Base-by-base conservation (phyloP, 192 early-diverging fungal species). In the Podila horticola region DNA sequence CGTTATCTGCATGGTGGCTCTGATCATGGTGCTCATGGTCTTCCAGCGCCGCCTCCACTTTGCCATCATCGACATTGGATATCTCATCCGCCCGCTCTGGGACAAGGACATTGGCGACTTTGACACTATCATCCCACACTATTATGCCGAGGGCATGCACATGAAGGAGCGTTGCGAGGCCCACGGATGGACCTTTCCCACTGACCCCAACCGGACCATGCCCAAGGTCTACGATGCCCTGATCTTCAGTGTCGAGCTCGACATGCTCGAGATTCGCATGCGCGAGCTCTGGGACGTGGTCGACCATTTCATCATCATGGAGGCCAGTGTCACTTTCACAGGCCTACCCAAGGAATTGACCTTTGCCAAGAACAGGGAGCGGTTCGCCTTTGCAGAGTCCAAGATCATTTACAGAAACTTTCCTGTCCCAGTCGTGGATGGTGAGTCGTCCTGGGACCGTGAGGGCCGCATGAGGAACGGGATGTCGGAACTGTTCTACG, bases 181-280 rank as follows among this genome's bases (percentile, higher is more conserved):
- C 4, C 86, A 91, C 62, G 86, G 86, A 19, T 91, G 91, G 91
- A 74, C 57, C 13, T 50, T 67, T 28, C 26, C 22, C 12, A 57
- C 30, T 2, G 57, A 55, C 20, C 19, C 28, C 33, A 24, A 10
- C 52, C 19, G 10, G 4, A 58, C 59, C 7, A 15, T 7, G 28
- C 68, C 69, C 9, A 79, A 75, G 22, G 83, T 92, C 3, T 85
- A 79, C n/a, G 91, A 91, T 61, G 90, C 90, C 19, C 79, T 89
- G 15, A 74, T 91, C 22, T 91, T 92, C 66, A 90, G 87, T 67
- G 83, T 89, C 1, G 90, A 92, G 68, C 74, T 92, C 30, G 91
- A 92, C 29, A 70, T 92, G 59, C 84, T 91, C 26, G 90, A 92
- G 52, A 74, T 74, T 60, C 57, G 72, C 2, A 62, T 74, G 11